phyloP scores from a whole-genome alignment of 1,139 yeast species.

The Hansenula sp. region DNA sequence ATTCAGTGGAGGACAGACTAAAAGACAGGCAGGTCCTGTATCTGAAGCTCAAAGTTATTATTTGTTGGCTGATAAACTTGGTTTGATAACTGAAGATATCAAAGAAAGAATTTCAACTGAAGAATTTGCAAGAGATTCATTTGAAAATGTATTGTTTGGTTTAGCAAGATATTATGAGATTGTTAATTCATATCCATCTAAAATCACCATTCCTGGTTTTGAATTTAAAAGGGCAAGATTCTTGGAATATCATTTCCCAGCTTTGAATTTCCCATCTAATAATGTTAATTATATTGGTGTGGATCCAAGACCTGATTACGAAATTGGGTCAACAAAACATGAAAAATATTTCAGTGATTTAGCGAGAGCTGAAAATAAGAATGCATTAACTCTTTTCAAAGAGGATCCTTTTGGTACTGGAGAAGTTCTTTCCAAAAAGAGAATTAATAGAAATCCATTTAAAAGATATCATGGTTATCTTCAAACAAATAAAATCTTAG shows the following conservation, averaged over 20 bases:
- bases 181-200: constrained; percentile 42
- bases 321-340: constrained; percentile 18
- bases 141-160: constrained; percentile 70
- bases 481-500: constrained; percentile 23
- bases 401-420: constrained; percentile 59
- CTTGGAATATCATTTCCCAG: constrained; percentile 48
- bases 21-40: constrained; percentile 41
- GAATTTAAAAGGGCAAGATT: constrained; percentile 68
- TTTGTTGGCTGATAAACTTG: constrained; percentile 20
- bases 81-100: constrained; percentile 11
- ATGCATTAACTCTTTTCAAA: constrained; percentile 54
- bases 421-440: constrained; percentile 37
- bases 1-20: constrained; percentile 77
- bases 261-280: constrained; percentile 35
- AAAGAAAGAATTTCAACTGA: constrained; percentile 34
- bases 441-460: constrained; percentile 54
- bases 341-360: constrained; percentile 36
- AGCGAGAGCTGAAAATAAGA: constrained; percentile 40
- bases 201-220: constrained; percentile 62
- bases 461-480: constrained; percentile 40
- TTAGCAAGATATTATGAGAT: constrained; percentile 52
- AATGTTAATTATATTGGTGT: constrained; percentile 52
- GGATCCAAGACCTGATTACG: constrained; percentile 47
- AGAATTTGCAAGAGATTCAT: constrained; percentile 76
- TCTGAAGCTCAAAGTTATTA: constrained; percentile 63